phyloP scores from a whole-genome alignment of 1,284 basidiomycete genomes.

The Caloboletus inedulis region DNA sequence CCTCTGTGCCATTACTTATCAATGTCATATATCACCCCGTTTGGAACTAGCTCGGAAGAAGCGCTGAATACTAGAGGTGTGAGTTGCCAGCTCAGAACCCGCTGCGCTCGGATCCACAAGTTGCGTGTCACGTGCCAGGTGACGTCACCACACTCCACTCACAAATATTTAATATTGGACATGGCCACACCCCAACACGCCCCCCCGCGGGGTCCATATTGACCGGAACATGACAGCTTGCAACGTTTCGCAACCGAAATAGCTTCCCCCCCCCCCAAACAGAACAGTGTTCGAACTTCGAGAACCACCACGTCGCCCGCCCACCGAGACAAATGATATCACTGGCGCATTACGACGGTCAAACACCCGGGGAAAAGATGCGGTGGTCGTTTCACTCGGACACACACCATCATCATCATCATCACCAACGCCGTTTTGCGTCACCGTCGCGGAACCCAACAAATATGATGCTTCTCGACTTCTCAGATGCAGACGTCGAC shows the following conservation, averaged over 20 bases:
- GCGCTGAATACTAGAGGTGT: neutral
- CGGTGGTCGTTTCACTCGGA: neutral
- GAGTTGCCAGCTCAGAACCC: neutral
- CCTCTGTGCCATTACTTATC: too few relatives aligned
- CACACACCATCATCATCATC: neutral
- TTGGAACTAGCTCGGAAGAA: too few relatives aligned
- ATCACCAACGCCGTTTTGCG: neutral
- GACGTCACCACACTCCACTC: too few relatives aligned
- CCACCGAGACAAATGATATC: too few relatives aligned
- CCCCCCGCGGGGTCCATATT: constrained; percentile 1
- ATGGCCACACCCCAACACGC: too few relatives aligned
- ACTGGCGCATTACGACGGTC: neutral
- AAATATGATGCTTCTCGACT: neutral
- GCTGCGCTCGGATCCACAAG: neutral
- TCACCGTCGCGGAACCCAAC: neutral
- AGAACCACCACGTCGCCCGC: too few relatives aligned
- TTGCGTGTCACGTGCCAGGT: neutral
- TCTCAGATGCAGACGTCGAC: neutral
- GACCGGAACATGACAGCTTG: neutral
- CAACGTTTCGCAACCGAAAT: neutral
- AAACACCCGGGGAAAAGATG: neutral
- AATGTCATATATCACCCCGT: too few relatives aligned
- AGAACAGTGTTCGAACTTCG: too few relatives aligned
- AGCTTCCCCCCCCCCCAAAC: neutral
- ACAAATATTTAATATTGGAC: too few relatives aligned